These are phyloP conservation scores for Neonectria sp. DNA, from an alignment of 2,329 filamentous ascomycete species.

Conservation along the genomic window DNA sequence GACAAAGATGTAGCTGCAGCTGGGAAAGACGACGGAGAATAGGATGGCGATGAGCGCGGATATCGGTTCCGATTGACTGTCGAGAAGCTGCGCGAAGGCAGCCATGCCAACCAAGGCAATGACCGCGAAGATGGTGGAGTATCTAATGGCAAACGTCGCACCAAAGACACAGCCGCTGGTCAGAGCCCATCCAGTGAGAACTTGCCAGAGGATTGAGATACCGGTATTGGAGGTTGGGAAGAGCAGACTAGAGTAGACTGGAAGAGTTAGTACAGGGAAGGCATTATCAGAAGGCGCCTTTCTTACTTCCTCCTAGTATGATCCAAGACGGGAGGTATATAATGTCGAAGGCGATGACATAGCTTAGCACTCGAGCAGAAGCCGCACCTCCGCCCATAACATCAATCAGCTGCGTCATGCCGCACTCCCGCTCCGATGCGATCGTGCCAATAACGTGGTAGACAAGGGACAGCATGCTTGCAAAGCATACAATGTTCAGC, in stretches of 20 bases:
- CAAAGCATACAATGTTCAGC: conserved; percentile 43
- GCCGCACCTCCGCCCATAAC: conserved; percentile 61
- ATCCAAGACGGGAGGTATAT: conserved; percentile 56
- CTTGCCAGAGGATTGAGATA: conserved; percentile 62
- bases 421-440: conserved; percentile 50
- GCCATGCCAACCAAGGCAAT: conserved; percentile 49
- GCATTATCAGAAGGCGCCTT: no score
- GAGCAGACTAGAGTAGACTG: conserved; percentile 50
- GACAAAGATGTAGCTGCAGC: conserved; percentile 44
- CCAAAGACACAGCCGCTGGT: conserved; percentile 75
- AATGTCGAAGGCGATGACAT: conserved; percentile 47
- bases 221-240: conserved; percentile 49
- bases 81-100: conserved; percentile 33
- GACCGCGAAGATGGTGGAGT: conserved; percentile 51
- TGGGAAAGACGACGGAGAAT: conserved; percentile 42
- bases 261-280: no score
- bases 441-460: conserved; percentile 39
- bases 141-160: conserved; percentile 53
- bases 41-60: background rate
- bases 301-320: conserved; percentile 50
- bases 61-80: conserved; percentile 12
- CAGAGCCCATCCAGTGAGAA: conserved; percentile 65
- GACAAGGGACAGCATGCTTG: conserved; percentile 39
- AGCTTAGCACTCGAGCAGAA: conserved; percentile 45
- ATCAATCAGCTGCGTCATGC: conserved; percentile 52